Evolutionary conservation across 805 yeast species (phyloP).

Genomic region (Pichia membranifaciens): DNA sequence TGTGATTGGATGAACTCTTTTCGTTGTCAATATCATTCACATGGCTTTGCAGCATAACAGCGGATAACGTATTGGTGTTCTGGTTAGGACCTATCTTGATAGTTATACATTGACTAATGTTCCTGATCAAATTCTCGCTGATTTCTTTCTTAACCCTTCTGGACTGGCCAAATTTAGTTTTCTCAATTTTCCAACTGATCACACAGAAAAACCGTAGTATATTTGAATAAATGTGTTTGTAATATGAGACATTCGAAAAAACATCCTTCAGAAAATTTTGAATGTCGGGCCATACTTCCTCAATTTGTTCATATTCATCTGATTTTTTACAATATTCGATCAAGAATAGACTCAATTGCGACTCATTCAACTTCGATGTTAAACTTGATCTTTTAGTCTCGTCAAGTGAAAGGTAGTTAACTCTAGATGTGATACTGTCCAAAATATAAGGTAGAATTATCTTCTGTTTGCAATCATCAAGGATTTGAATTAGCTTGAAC

Average conservation of each 20-base stretch:
- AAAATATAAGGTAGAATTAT: conserved; percentile 64
- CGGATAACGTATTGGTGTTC: conserved; percentile 9
- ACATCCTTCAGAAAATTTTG: conserved; percentile 57
- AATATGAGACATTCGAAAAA: conserved; percentile 39
- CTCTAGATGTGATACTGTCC: conserved; percentile 45
- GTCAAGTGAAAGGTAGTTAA: conserved; percentile 30
- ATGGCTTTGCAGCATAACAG: background rate
- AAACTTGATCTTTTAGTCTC: conserved; percentile 39
- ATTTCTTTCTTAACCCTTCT: conserved; percentile 52
- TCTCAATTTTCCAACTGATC: conserved; percentile 51
- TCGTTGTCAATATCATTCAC: background rate
- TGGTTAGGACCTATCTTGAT: conserved; percentile 19
- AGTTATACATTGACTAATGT: conserved; percentile 22
- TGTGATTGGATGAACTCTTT: background rate
- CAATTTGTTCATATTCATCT: conserved; percentile 38
- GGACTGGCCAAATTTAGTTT: conserved; percentile 56
- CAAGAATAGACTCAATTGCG: conserved; percentile 46
- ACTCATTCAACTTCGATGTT: conserved; percentile 40
- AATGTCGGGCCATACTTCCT: conserved; percentile 67
- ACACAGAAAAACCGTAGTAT: conserved; percentile 47
- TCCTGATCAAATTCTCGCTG: conserved; percentile 24
- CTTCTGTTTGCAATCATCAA: conserved; percentile 81
- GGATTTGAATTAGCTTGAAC: conserved; percentile 57
- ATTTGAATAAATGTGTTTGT: conserved; percentile 45
- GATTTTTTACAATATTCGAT: conserved; percentile 56